phyloP scores from a whole-genome alignment of 768 basidiomycete species.

The Royoungia palumana region DNA sequence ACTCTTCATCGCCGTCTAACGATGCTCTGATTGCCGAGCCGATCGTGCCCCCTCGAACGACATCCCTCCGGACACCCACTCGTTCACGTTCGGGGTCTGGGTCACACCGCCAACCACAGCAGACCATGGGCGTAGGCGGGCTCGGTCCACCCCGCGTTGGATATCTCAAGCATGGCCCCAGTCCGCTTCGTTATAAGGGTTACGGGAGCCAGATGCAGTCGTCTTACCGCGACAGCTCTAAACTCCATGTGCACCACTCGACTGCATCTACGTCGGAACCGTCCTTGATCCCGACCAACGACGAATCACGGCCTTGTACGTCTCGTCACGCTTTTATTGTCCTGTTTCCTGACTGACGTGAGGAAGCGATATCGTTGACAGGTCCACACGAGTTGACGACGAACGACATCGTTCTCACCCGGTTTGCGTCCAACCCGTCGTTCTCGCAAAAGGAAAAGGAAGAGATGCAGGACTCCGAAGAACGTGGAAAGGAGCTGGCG shows the following conservation, averaged over 20 bases:
- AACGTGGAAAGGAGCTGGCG: constrained; percentile 69
- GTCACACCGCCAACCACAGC: constrained; percentile 18
- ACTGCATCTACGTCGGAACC: constrained; percentile 80
- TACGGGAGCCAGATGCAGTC: constrained; percentile 35
- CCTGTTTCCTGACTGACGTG: constrained; percentile 16
- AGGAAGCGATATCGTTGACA: constrained; percentile 20
- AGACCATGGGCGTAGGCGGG: constrained; percentile 14
- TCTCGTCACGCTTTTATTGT: constrained; percentile 16
- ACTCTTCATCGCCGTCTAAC: constrained; percentile 41
- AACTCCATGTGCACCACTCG: constrained; percentile 62
- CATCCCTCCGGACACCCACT: constrained; percentile 31
- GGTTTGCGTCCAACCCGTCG: constrained; percentile 40
- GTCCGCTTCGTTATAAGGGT: constrained; percentile 44
- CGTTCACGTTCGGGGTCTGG: constrained; percentile 32
- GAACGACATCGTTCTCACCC: constrained; percentile 46
- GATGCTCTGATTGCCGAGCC: constrained; percentile 42
- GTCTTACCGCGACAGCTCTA: constrained; percentile 38
- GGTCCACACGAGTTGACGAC: constrained; percentile 54
- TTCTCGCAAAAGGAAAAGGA: constrained; percentile 49
- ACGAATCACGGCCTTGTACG: constrained; percentile 51
- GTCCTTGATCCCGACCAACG: constrained; percentile 58
- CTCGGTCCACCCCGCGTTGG: constrained; percentile 32
- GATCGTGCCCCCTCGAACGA: constrained; percentile 28
- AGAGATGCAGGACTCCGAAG: constrained; percentile 57
- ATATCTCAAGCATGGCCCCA: constrained; percentile 37